Evolutionary conservation across 345 rosid species (phyloP), one percentile per base, ranked within the genome.

Genomic region (Arabis alpina): DNA sequence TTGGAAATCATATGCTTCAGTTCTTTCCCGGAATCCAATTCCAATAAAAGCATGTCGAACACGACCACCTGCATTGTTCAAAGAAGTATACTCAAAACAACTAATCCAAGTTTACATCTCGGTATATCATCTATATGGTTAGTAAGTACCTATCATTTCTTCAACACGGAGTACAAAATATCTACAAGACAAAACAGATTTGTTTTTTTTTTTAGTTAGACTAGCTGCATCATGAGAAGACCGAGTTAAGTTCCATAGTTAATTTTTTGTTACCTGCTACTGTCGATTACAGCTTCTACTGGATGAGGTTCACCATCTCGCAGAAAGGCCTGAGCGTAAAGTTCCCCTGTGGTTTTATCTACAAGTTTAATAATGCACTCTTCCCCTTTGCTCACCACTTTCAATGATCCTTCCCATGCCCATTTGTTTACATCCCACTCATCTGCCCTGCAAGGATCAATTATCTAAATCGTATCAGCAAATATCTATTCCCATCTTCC

Each of bases 341-440:
- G 70, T 75, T 92, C 98, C 61, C 96, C 98, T 40, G 94, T 86
- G 62, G 82, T 61, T 82, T 87, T 95, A 76, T 95, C 98, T 80
- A 90, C 97, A 66, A 95, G 99, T 79, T 80, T 90, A 66, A 95
- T 95, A 66, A 90, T 88, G 82, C 99, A 95, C 39, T 92, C 99
- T 84, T 95, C 99, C 44, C 87, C 98, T 81, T 86, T 95, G 83
- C 96, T 86, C 64, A 87, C 64, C 54, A 95, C 99, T 81, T 86
- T 95, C 67, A 95, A 59, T 6, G 72, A 66, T 25, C 99, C 99
- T 77, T 90, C 98, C 99, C 99, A 95, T 59, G 88, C 92, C 99
- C 99, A 95, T 80, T 95, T 90, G 80, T 95, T 92, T 36, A 95
- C 98, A 64, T 95, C 75, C 99, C 99, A 95, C 72, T 95, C 99